Conservation (phyloP, 495 filamentous ascomycete species). For the Tricharina praecox region DNA sequence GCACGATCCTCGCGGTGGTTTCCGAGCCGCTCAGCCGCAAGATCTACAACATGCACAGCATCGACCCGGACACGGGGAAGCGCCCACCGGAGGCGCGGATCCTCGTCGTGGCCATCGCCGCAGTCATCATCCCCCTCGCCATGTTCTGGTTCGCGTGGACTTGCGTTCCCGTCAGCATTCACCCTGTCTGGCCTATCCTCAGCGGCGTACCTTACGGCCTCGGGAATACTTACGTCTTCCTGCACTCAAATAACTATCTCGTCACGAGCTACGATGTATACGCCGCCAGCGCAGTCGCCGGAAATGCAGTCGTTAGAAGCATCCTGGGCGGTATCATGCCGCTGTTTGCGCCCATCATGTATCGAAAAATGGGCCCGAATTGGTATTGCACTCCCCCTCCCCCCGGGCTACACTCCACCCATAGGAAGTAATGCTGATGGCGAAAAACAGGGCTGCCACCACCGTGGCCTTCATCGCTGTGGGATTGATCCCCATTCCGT, state of each 20-base stretch:
- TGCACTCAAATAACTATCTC: conserved; percentile 64
- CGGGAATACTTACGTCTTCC: conserved; percentile 62
- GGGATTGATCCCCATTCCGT: conserved; percentile 56
- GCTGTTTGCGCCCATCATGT: conserved; percentile 58
- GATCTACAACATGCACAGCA: conserved; percentile 51
- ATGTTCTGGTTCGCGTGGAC: conserved; percentile 75
- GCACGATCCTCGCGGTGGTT: conserved; percentile 47
- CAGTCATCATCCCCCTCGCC: conserved; percentile 49
- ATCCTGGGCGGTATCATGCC: conserved; percentile 55
- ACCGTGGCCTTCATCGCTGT: conserved; percentile 54
- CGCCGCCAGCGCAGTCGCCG: conserved; percentile 59
- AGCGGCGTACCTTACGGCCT: conserved; percentile 65
- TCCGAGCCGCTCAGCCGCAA: conserved; percentile 54
- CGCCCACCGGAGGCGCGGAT: conserved; percentile 59
- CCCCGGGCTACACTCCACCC: background rate
- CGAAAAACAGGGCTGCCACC: conserved; percentile 41
- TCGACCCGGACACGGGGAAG: conserved; percentile 51
- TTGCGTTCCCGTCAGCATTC: conserved; percentile 50
- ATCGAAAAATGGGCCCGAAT: conserved; percentile 47
- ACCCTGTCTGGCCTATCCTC: conserved; percentile 56
- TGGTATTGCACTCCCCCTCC: too few species aligned
- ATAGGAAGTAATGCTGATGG: background rate
- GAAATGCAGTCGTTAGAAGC: conserved; percentile 54
- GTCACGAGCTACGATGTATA: conserved; percentile 63
- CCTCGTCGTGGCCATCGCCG: conserved; percentile 50